Percentiles rank a stretch among this genome's conserved stretches.
Evolutionary conservation across 139 green algal species (phyloP).

Genomic region (Zygnema circumcarinatum): DNA sequence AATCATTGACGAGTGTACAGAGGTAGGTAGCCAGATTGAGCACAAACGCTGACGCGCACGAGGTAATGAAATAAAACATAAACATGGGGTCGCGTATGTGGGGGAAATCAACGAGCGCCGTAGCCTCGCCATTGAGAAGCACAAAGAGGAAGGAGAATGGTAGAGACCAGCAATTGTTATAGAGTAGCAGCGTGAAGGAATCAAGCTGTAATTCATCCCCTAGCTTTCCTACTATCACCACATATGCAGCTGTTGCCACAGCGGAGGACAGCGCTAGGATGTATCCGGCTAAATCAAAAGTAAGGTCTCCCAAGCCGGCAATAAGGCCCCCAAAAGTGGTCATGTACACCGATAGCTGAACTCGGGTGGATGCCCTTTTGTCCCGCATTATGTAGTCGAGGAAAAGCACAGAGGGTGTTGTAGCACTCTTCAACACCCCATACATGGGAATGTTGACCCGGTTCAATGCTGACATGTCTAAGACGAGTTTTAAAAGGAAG

Average conservation of each 20-base stretch:
- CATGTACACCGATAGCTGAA: constrained; percentile 64
- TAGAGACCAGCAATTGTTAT: constrained; percentile 68
- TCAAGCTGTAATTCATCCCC: constrained; percentile 65
- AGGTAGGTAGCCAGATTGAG: constrained; percentile 69
- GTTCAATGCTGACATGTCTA: constrained; percentile 67
- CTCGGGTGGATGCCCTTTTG: constrained; percentile 34
- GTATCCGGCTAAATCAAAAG: constrained; percentile 65
- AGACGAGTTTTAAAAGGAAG: constrained; percentile 65
- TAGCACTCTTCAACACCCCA: constrained; percentile 66
- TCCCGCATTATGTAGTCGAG: constrained; percentile 63
- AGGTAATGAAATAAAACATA: constrained; percentile 54
- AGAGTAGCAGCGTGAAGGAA: constrained; percentile 63
- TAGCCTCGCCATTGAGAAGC: constrained; percentile 56
- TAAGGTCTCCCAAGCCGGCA: constrained; percentile 63
- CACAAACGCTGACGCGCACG: constrained; percentile 64
- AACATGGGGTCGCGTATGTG: constrained; percentile 53
- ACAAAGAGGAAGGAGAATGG: constrained; percentile 64
- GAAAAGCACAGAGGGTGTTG: constrained; percentile 66
- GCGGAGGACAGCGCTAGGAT: constrained; percentile 61
- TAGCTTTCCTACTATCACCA: constrained; percentile 69
- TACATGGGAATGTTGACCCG: constrained; percentile 71
- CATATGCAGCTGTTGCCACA: constrained; percentile 62
- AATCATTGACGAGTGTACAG: constrained; percentile 69
- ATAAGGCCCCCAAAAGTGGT: constrained; percentile 63
- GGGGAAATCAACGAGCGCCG: constrained; percentile 21